Evolutionary conservation across 2,329 filamentous ascomycete genomes (phyloP), one percentile per base, ranked within the genome.

Genomic region (Cytospora paraplurivora): DNA sequence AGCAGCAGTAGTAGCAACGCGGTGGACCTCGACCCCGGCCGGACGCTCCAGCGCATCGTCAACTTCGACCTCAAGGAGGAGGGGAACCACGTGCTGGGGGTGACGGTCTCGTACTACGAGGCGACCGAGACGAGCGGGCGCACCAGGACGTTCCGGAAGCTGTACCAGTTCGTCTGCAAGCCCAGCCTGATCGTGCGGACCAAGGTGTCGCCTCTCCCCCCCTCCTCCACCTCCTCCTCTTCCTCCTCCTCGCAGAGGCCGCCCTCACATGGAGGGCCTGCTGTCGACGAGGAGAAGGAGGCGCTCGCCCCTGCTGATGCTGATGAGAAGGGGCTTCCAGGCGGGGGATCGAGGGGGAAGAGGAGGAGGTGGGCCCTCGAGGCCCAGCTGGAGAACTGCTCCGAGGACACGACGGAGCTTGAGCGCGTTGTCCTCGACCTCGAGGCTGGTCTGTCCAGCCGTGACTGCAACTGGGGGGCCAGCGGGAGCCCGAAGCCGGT

Each of bases 121-220:
- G 93, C 91, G 0, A 85, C 84, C n/a, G 80, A 90, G 69, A 87
- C 84, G 19, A 85, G 83, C 67, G 86, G 86, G 3, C 85, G 92
- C 56, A 89, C 91, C 44, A 82, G 95, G 65, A 96, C 92, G 11
- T 98, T 98, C 73, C 83, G 94, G 68, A 98, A 98, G 78, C 79
- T 99, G 65, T 99, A 98, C 76, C 95, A 98, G 75, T 99, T 99
- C 73, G 88, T 96, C 62, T 95, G 93, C 73, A 94, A 96, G 79
- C 87, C 92, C 47, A 90, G 93, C 65, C 80, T 99, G 69, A 92
- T 93, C 67, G 94, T 99, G 64, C 83, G 94, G 67, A 97, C 94
- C 0, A 99, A 98, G 75, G 86, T 92, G 3, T 91, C 90, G 4
- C 82, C 87, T 58, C 72, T 92, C 62, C 72, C 82, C 74, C 57